phyloP scores from a whole-genome alignment of 768 basidiomycete species.

The Rhodotorula kratochvilovae region DNA sequence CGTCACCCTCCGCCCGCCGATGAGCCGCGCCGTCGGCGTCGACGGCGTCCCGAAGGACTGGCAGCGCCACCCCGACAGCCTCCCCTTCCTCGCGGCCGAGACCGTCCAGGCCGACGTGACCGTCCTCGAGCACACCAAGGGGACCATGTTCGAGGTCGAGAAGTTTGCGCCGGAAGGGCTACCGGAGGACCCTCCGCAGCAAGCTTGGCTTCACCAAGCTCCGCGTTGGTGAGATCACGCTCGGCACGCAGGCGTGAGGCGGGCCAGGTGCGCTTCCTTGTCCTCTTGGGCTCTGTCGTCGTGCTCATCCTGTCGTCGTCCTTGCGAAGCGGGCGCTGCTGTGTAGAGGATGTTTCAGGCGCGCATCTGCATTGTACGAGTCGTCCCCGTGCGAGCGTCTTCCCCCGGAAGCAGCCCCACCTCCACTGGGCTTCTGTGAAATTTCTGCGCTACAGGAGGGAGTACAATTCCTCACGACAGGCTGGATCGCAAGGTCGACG shows the following conservation, averaged over 20 bases:
- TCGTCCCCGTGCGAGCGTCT: background rate
- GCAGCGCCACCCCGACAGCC: slow-evolving; percentile 50
- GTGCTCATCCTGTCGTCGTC: background rate
- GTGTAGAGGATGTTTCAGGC: too few relatives aligned
- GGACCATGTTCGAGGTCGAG: slow-evolving; percentile 80
- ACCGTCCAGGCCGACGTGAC: slow-evolving; percentile 75
- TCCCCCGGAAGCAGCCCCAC: too few relatives aligned
- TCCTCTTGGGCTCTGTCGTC: background rate
- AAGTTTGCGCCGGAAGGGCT: slow-evolving; percentile 97
- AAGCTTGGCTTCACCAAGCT: slow-evolving; percentile 96
- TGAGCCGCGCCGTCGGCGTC: slow-evolving; percentile 9
- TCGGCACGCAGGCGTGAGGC: slow-evolving; percentile 43
- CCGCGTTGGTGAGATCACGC: slow-evolving; percentile 74
- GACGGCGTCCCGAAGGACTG: slow-evolving; percentile 37
- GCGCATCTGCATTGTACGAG: background rate
- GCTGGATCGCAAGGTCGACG: too few relatives aligned
- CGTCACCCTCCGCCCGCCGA: background rate
- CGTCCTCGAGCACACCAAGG: slow-evolving; percentile 96
- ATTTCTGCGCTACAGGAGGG: too few relatives aligned
- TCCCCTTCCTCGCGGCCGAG: slow-evolving; percentile 62
- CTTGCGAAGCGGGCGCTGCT: too few relatives aligned
- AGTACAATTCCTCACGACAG: too few relatives aligned
- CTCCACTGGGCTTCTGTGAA: too few relatives aligned
- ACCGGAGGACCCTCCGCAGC: slow-evolving; percentile 85
- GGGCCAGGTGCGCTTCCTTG: background rate